Evolutionary conservation across 148 eudicot genomes (phyloP).

Genomic region (Cornus florida): DNA sequence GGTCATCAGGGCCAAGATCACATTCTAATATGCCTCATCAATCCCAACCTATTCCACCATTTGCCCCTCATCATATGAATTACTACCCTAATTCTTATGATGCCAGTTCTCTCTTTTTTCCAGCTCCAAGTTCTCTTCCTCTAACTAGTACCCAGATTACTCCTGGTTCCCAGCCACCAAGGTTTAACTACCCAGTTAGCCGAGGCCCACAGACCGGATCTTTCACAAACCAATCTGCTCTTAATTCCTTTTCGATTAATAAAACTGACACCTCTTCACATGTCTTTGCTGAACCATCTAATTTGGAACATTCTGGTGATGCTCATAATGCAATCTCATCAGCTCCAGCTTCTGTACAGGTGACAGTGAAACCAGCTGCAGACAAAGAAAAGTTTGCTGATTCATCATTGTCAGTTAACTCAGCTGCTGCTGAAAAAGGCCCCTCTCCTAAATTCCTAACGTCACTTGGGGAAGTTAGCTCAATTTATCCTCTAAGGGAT

Average conservation of each 20-base stretch:
- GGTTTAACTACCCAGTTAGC: constrained; percentile 51
- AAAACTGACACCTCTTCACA: constrained; percentile 19
- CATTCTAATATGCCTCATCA: constrained; percentile 44
- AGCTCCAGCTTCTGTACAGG: constrained; percentile 27
- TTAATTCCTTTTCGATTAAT: constrained; percentile 27
- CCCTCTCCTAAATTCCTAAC: constrained; percentile 15
- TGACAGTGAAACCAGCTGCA: constrained; percentile 47
- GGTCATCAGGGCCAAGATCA: constrained; percentile 43
- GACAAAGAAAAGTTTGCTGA: constrained; percentile 31
- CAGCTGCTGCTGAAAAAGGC: constrained; percentile 23
- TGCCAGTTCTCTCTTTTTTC: constrained; percentile 28
- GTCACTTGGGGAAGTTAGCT: constrained; percentile 20
- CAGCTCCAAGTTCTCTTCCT: constrained; percentile 48
- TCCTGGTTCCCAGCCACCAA: constrained; percentile 54
- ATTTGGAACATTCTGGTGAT: constrained; percentile 26
- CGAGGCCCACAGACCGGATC: constrained; percentile 28
- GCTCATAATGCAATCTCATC: constrained; percentile 20
- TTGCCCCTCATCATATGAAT: constrained; percentile 44
- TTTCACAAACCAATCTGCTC: constrained; percentile 28
- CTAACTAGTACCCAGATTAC: constrained; percentile 34
- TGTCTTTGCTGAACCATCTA: constrained; percentile 26
- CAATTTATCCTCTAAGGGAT: constrained; percentile 19
- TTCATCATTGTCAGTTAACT: constrained; percentile 15
- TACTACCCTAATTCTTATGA: constrained; percentile 52
- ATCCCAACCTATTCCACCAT: constrained; percentile 50